These are phyloP conservation scores for Hyphodiscus sp. DNA, from an alignment of 2,329 filamentous ascomycete species.

Conservation along the genomic window DNA sequence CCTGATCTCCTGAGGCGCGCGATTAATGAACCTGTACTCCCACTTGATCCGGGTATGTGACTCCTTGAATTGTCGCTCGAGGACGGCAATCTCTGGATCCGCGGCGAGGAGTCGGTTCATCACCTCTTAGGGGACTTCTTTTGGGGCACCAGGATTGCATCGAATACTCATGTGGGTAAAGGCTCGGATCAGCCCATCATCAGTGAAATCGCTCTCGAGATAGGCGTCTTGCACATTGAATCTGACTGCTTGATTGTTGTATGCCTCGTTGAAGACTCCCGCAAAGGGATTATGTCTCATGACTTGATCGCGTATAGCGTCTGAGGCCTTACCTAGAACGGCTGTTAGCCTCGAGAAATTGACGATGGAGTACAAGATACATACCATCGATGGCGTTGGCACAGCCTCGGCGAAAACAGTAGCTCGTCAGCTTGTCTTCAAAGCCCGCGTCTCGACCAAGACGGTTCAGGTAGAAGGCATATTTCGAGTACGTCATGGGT, in stretches of 20 bases:
- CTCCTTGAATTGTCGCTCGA: conserved; percentile 6
- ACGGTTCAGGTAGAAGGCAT: conserved; percentile 16
- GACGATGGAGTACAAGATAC: background rate
- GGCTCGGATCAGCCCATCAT: conserved; percentile 7
- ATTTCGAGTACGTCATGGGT: conserved; percentile 15
- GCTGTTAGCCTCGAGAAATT: background rate
- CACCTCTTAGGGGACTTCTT: conserved; percentile 12
- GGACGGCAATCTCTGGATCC: conserved; percentile 14
- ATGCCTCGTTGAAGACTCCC: conserved; percentile 15
- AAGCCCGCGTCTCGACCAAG: conserved; percentile 14
- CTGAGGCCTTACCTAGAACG: conserved; percentile 11
- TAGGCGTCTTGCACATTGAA: conserved; percentile 16
- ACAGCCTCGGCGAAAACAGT: conserved; percentile 19
- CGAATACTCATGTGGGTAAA: conserved; percentile 20
- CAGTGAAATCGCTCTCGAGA: conserved; percentile 12
- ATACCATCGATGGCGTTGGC: conserved; percentile 19
- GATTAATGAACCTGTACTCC: conserved; percentile 19
- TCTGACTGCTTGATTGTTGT: conserved; percentile 17
- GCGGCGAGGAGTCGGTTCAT: conserved; percentile 3
- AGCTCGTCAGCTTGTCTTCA: conserved; percentile 15
- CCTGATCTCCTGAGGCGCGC: conserved; percentile 4
- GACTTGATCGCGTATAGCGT: conserved; percentile 18
- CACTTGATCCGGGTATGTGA: background rate
- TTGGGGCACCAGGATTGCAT: conserved; percentile 12
- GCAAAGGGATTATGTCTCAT: conserved; percentile 15